Base-by-base conservation (phyloP, 2,329 filamentous ascomycete genomes). In the Alternaria sp. region DNA sequence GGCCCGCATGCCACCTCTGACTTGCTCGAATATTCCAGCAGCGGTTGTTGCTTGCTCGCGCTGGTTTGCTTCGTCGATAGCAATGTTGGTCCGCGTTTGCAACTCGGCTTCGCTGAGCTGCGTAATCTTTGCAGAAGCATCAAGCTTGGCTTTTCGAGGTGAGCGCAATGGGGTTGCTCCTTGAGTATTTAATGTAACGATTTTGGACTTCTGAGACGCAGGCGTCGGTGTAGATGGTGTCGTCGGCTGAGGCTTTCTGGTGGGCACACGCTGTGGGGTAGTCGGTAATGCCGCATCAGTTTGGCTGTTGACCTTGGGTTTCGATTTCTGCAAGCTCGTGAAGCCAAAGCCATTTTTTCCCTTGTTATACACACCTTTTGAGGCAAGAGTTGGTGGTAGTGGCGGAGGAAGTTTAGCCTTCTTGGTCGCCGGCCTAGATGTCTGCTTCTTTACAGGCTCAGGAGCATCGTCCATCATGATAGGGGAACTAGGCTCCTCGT, bases 281-380 rank as follows among this genome's bases (percentile, higher is more conserved):
- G 12, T 46, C 21, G 44, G 19, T 36, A 11, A 25, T 5, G 28
- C 21, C 28, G 6, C 19, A 17, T 30, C 8, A 45, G n/a, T 4
- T 23, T 26, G 40, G 25, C 4, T 21, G 26, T 51, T 51, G 17
- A 23, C 45, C 25, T 50, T 45, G 21, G 19, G 23, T 45, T 21
- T 30, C 12, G 17, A 17, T 40, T n/a, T 30, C 3, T 21, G 26
- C 5, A 12, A 23, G 6, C n/a, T 51, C n/a, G 59, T 61, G 44
- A 66, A 65, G 13, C 63, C 61, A n/a, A 60, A 56, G 11, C 17
- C 44, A 21, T 65, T 68, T 11, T 57, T 67, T 3, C 36, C 60
- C 17, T 54, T 66, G 10, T 43, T 46, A 5, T n/a, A n/a, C 19
- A 44, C 26, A 15, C 17, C 15, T 23, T 46, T 59, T 21, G 47